Conservation (phyloP, 257 asterid species). For the Lycium ferocissimum region DNA sequence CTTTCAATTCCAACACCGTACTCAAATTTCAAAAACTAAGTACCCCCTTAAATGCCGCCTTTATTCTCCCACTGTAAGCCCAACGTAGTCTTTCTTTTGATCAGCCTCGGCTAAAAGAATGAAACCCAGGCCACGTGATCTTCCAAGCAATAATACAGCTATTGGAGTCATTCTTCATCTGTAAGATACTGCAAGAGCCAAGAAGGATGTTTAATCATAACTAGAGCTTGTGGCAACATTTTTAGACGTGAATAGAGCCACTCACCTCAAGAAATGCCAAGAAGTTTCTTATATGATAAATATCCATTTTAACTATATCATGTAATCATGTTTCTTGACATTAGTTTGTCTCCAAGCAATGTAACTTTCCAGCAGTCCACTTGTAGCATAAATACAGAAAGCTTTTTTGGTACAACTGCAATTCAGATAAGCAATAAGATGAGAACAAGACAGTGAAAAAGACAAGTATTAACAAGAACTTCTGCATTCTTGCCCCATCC, state of each 20-base stretch:
- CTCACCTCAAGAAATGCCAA: background rate
- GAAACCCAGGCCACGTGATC: background rate
- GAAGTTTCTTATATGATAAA: background rate
- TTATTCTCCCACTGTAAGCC: background rate
- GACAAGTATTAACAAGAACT: constrained; percentile 13
- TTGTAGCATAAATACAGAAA: constrained; percentile 78
- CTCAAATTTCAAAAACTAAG: background rate
- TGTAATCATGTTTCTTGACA: constrained; percentile 61
- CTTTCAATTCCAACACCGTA: background rate
- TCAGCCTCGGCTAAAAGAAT: background rate
- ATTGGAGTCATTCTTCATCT: background rate
- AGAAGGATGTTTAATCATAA: background rate
- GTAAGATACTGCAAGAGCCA: background rate
- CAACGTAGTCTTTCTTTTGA: background rate
- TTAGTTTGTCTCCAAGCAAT: constrained; percentile 69
- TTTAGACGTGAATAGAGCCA: background rate
- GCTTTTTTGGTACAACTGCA: constrained; percentile 71
- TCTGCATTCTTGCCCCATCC: constrained; percentile 5
- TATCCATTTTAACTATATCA: constrained; percentile 33
- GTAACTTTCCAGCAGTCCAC: constrained; percentile 90
- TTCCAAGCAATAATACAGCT: background rate
- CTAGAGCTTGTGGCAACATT: background rate
- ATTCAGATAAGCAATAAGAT: constrained; percentile 3
- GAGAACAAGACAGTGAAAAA: background rate
- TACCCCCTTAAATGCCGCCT: background rate